Conservation (phyloP, 2,329 filamentous ascomycete genomes). For the Neonectria coccinea region DNA sequence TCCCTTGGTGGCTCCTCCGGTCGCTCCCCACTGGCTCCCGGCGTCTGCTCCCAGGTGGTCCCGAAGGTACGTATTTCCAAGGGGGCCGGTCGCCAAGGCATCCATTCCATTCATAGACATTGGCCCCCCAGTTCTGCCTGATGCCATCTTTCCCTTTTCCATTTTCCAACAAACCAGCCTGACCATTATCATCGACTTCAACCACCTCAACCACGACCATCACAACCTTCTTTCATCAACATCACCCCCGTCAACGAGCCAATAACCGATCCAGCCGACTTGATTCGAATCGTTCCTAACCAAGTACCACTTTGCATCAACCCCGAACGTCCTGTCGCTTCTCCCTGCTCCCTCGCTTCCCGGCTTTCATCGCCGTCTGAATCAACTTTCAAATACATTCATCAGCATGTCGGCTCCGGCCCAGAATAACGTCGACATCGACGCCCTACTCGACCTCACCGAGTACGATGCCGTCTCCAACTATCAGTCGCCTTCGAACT, state of each 20-base stretch:
- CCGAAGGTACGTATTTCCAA: constrained; percentile 29
- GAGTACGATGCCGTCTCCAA: constrained; percentile 70
- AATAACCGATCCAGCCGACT: constrained; percentile 9
- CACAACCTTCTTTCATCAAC: constrained; percentile 27
- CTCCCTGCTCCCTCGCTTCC: constrained; percentile 14
- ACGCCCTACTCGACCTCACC: constrained; percentile 70
- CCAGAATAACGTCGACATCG: constrained; percentile 64
- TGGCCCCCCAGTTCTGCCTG: constrained; percentile 47
- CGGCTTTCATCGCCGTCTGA: constrained; percentile 29
- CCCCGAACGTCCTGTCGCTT: constrained; percentile 19
- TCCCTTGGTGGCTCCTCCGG: constrained; percentile 25
- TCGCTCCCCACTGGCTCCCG: constrained; percentile 36
- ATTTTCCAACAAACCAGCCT: constrained; percentile 35
- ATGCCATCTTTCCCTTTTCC: constrained; percentile 40
- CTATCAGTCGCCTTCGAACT: constrained; percentile 67
- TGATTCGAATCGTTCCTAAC: neutral
- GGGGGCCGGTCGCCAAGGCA: constrained; percentile 41
- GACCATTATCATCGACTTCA: constrained; percentile 11
- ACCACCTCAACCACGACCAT: constrained; percentile 32
- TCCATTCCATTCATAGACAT: constrained; percentile 51
- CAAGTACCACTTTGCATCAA: neutral
- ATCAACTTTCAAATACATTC: constrained; percentile 24
- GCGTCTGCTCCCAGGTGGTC: constrained; percentile 24
- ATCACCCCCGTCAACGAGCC: constrained; percentile 12
- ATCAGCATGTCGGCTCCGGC: constrained; percentile 55